Evolutionary conservation across 2,329 filamentous ascomycete genomes (phyloP).

Genomic region (Penicillium sp.): DNA sequence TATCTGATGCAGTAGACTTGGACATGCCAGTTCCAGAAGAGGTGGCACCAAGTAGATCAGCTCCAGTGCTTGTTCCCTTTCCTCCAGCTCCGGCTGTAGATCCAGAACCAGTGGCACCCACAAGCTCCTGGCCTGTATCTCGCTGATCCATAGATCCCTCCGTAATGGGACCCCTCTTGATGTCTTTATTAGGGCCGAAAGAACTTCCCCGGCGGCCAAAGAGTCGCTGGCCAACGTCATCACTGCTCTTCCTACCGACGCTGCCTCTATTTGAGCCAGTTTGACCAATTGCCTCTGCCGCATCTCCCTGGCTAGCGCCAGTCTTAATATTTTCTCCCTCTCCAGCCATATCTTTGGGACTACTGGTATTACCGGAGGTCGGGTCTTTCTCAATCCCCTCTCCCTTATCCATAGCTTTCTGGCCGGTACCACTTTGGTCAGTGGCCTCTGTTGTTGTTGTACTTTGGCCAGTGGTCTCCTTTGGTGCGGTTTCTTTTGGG

Average conservation of each 20-base stretch:
- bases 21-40: background rate
- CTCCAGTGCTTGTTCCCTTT: background rate
- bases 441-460: background rate
- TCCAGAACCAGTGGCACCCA: slow-evolving; percentile 3
- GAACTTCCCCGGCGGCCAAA: slow-evolving; percentile 7
- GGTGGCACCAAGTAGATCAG: background rate
- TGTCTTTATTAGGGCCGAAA: slow-evolving; percentile 18
- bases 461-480: slow-evolving; percentile 1
- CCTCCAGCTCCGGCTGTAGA: background rate
- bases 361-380: slow-evolving; percentile 9
- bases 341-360: slow-evolving; percentile 8
- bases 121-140: slow-evolving; percentile 1
- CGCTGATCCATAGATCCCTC: slow-evolving; percentile 8
- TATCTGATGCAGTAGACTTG: background rate
- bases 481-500: slow-evolving; percentile 10
- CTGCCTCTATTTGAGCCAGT: slow-evolving; percentile 8
- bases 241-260: slow-evolving; percentile 5
- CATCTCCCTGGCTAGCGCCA: slow-evolving; percentile 2
- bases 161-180: slow-evolving; percentile 21
- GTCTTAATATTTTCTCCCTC: slow-evolving; percentile 10
- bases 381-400: slow-evolving; percentile 8
- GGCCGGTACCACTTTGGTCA: slow-evolving; percentile 1
- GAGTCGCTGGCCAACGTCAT: slow-evolving; percentile 6
- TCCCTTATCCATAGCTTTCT: slow-evolving; percentile 8
- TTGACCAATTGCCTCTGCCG: background rate